Evolutionary conservation across 2,329 filamentous ascomycete genomes (phyloP), one percentile per base, ranked within the genome.

Genomic region (Ceratocystis lukuohia): DNA sequence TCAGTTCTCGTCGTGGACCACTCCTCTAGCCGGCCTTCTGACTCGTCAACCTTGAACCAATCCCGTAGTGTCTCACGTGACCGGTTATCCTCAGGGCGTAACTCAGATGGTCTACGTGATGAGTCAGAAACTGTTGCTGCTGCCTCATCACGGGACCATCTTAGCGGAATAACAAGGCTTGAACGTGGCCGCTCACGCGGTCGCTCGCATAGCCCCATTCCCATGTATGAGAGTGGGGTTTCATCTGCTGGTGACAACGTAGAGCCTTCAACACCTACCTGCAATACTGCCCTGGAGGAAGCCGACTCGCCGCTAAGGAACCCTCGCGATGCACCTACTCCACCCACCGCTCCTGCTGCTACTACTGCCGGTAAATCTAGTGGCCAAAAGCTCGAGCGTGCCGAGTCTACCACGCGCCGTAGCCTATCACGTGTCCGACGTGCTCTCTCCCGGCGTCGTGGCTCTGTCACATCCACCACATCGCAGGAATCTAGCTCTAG

Each of bases 281-380:
- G 65, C 75, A 73, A 8, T 70, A 71, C 15, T 15, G 76, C 77
- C 0, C 76, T 81, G 69, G 77, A 82, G 45, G 79, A 84, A 64
- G 77, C 84, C 25, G 83, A 86, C 70, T 87, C 84, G 15, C 84
- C 84, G 6, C 75, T 86, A 44, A 77, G 83, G 65, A 87, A 87
- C 69, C 84, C 84, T 15, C 80, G 84, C 61, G 77, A 77, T n/a
- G 82, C 84, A 5, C 84, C 84, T 22, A 75, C 79, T 69, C 82
- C 80, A 5, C 81, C 81, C 15, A 70, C 68, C 6, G 70, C 74
- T 41, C 20, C 62, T 7, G 61, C 61, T 25, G 15, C 41, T 20
- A 50, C 56, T 46, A 41, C 33, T 8, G 37, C 76, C 75, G 1
- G n/a, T 74, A 20, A 50, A 12, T 12, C 20, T 1, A 20, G n/a